Percentiles rank a stretch among this genome's conserved stretches.
Conservation (phyloP, 1,284 basidiomycete species). For the Phellinidium pouzarii region DNA sequence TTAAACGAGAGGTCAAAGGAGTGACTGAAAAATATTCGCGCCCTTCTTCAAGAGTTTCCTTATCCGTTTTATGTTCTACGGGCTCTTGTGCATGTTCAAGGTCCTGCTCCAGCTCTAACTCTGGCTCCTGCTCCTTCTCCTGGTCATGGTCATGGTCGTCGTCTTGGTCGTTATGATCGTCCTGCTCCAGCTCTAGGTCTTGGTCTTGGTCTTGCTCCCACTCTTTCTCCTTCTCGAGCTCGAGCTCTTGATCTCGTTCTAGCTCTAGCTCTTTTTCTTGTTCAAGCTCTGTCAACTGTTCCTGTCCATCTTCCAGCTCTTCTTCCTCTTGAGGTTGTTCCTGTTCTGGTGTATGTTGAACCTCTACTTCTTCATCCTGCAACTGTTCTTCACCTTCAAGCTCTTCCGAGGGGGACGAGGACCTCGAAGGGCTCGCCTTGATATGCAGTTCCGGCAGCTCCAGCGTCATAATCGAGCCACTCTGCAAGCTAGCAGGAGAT, state of each 20-base stretch:
- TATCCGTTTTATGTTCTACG: neutral
- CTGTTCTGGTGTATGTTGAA: neutral
- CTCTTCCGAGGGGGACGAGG: neutral
- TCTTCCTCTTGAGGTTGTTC: no score
- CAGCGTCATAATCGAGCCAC: conserved; percentile 10
- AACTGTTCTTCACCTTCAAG: neutral
- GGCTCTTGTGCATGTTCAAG: neutral
- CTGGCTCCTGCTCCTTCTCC: neutral
- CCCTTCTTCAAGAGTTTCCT: neutral
- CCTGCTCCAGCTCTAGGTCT: neutral
- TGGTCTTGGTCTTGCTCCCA: neutral
- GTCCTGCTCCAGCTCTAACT: neutral
- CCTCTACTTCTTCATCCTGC: neutral
- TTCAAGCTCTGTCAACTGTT: neutral
- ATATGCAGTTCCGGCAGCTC: conserved; percentile 10
- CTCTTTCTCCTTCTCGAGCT: neutral
- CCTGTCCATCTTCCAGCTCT: no score
- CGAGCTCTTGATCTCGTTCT: neutral
- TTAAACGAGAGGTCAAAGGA: conserved; percentile 16
- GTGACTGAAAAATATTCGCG: conserved; percentile 10
- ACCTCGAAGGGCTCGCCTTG: neutral
- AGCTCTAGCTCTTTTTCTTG: neutral
- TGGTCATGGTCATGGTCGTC: neutral
- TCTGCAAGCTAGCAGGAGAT: conserved; percentile 3
- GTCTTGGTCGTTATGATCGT: neutral